Base-by-base conservation (phyloP, 2,329 filamentous ascomycete genomes). In the Cladosporium sp. region DNA sequence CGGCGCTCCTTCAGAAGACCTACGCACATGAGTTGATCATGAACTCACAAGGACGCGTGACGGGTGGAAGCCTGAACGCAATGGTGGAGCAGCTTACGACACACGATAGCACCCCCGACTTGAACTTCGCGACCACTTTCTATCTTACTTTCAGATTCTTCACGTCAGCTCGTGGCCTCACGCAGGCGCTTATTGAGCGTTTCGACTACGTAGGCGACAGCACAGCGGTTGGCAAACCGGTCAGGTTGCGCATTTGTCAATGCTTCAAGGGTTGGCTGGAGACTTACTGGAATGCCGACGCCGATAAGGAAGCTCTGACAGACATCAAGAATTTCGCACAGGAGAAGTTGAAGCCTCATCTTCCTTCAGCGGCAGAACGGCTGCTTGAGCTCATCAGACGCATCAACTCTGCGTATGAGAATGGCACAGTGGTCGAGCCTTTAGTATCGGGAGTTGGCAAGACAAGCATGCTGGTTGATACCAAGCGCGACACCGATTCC, bases 211-310 rank as follows among this genome's bases (percentile, higher is more conserved):
- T 96, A 36, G 88, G 85, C 12, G 88, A 94, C 59, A 89, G 87
- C 48, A 83, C 86, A 20, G 82, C 86, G 58, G 83, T 92, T 61
- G 86, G 91, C 20, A 83, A 81, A 2, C 90, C 93, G 0, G 93
- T 97, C 20, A 86, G 92, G 51, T 78, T 99, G 48, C 85, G 94
- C 52, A 91, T 97, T 1, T 97, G 95, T 78, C 97, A 99, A 70
- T 87, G 91, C 57, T 91, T 99, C 80, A 99, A 99, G 74, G 89
- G 90, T 40, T 99, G 94, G 94, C 78, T 99, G 19, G 94, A 97
- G 75, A 94, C 89, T 6, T 91, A 99, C 73, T 99, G 94, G 93
- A 85, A 89, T 48, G 85, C 90, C 62, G 85, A 91, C 59, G 85
- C 86, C 10, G 94, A 99, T 70, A 83, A 84, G 54, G 81, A 84